These are phyloP conservation scores for Odonthalia washingtoniensis DNA, from an alignment of 31 red algal genomes.

Conservation along the genomic window DNA sequence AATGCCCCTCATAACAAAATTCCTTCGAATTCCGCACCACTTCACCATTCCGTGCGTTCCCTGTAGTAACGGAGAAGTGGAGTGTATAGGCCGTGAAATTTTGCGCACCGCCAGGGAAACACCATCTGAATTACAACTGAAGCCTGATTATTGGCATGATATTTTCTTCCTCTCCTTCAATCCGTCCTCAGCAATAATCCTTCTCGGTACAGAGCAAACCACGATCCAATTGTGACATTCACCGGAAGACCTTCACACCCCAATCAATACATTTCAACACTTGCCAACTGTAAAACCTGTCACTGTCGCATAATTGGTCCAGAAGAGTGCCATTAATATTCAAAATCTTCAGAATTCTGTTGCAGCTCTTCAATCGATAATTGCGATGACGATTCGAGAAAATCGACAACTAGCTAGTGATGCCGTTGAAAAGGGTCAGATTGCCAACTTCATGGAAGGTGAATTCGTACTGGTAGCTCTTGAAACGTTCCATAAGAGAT, in stretches of 20 bases:
- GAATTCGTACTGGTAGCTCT: background rate
- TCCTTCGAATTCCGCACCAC: background rate
- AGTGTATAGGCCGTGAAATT: background rate
- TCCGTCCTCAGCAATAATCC: background rate
- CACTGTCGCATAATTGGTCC: background rate
- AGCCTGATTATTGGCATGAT: background rate
- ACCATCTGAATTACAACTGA: background rate
- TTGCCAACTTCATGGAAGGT: background rate
- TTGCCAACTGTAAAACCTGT: background rate
- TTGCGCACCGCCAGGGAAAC: background rate
- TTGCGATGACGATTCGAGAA: background rate
- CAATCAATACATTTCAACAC: background rate
- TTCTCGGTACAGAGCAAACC: background rate
- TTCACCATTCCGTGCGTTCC: slow-evolving; percentile 9
- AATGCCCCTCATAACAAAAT: background rate
- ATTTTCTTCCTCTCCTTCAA: background rate
- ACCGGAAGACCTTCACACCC: background rate
- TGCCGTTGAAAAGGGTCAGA: background rate
- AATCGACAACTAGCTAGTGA: background rate
- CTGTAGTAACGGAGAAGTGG: slow-evolving; percentile 7
- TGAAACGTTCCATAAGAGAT: background rate
- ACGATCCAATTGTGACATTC: background rate
- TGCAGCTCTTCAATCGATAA: background rate
- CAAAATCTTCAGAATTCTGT: background rate
- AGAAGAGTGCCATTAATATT: background rate